Percentiles rank a stretch among this genome's conserved stretches.
Evolutionary conservation across 2,329 filamentous ascomycete genomes (phyloP).

Genomic region (Incumbomyces delicatus): DNA sequence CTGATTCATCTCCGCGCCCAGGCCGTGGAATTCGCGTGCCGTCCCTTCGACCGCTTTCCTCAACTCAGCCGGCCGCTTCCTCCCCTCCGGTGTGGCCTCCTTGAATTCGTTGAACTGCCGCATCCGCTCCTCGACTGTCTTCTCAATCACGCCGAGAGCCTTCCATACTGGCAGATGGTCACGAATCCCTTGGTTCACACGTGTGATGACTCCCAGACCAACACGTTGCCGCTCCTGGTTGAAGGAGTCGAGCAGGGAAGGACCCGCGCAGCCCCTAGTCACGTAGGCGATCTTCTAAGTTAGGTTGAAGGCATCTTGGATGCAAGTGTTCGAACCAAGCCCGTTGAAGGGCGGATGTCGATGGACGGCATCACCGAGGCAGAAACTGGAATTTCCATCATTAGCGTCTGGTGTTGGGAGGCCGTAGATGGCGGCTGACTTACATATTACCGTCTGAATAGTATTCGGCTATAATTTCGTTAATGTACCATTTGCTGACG

Average conservation of each 20-base stretch:
- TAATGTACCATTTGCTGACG: too few species aligned
- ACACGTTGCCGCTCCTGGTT: slow-evolving; percentile 27
- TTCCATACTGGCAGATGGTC: not conserved
- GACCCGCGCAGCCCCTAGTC: slow-evolving; percentile 24
- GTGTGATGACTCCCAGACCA: slow-evolving; percentile 39
- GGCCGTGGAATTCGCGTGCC: slow-evolving; percentile 43
- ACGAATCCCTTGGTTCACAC: slow-evolving; percentile 37
- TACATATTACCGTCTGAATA: too few species aligned
- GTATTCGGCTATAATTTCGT: too few species aligned
- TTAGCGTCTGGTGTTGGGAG: too few species aligned
- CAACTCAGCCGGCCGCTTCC: too few species aligned
- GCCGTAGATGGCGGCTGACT: too few species aligned
- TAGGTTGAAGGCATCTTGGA: slow-evolving; percentile 30
- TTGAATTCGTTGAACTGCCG: too few species aligned
- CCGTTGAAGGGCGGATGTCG: slow-evolving; percentile 28
- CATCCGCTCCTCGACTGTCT: too few species aligned
- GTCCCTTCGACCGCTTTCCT: too few species aligned
- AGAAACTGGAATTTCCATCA: too few species aligned
- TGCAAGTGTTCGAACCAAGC: slow-evolving; percentile 29
- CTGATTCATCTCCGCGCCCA: slow-evolving; percentile 53
- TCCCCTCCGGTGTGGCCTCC: too few species aligned
- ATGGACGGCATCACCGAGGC: slow-evolving; percentile 32
- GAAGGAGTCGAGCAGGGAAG: slow-evolving; percentile 24
- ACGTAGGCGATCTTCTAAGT: slow-evolving; percentile 29
- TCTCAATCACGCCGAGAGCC: too few species aligned